Conservation (phyloP, 2,329 filamentous ascomycete species). For the Botrytis fabae region DNA sequence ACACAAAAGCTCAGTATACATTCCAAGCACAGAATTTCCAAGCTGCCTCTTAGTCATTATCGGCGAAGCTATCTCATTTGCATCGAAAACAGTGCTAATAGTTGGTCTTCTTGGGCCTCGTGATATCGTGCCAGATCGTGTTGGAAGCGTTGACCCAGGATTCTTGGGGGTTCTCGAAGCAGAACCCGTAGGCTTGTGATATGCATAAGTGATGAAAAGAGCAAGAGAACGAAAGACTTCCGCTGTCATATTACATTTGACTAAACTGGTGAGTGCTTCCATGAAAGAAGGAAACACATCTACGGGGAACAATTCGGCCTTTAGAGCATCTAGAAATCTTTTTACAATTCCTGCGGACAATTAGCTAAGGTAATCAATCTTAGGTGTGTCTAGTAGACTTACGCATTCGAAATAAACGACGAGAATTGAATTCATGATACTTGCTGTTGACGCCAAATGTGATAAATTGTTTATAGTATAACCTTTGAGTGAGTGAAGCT, state of each 20-base stretch:
- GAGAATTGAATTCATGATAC: conserved; percentile 87
- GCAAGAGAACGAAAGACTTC: conserved; percentile 85
- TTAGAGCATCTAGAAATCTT: conserved; percentile 83
- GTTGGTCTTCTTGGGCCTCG: conserved; percentile 37
- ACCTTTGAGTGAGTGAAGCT: conserved; percentile 71
- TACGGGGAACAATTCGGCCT: conserved; percentile 73
- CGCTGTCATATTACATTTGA: conserved; percentile 77
- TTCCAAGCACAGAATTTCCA: conserved; percentile 70
- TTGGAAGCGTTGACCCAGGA: conserved; percentile 46
- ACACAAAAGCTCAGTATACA: conserved; percentile 78
- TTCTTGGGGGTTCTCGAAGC: conserved; percentile 54
- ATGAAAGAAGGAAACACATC: conserved; percentile 76
- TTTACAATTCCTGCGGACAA: conserved; percentile 73
- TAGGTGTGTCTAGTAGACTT: conserved; percentile 44
- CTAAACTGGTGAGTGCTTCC: conserved; percentile 73
- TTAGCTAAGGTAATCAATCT: conserved; percentile 24
- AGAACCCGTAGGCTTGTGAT: conserved; percentile 61
- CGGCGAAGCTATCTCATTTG: conserved; percentile 41
- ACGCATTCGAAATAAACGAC: conserved; percentile 87
- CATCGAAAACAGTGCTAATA: conserved; percentile 35
- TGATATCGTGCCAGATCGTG: conserved; percentile 41
- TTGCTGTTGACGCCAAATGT: conserved; percentile 89
- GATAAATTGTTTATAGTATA: conserved; percentile 92
- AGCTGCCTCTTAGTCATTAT: conserved; percentile 66
- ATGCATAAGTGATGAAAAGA: conserved; percentile 88